These are phyloP conservation scores for Entomortierella parvispora DNA, from an alignment of 192 early-diverging fungal genomes.

Conservation along the genomic window DNA sequence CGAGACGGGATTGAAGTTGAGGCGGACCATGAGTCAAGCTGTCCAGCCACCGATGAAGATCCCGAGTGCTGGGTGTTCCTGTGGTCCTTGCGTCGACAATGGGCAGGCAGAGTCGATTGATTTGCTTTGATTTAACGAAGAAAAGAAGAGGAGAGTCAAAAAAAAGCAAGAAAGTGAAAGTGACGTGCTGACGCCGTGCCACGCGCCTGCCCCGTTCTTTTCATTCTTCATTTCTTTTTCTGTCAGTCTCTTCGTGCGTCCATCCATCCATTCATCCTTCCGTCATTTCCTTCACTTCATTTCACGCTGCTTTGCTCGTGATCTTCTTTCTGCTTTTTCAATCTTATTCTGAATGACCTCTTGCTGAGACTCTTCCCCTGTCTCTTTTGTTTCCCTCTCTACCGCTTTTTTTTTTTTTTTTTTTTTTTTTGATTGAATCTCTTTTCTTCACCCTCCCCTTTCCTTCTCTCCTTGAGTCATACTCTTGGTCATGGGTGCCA, in stretches of 20 bases:
- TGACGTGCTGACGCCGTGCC: background rate
- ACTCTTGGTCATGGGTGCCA: constrained; percentile 26
- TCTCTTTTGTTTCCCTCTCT: background rate
- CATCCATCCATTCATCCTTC: background rate
- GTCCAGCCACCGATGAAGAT: too few species aligned
- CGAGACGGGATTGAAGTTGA: constrained; percentile 1
- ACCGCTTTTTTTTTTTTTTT: constrained; percentile 3
- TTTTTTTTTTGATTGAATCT: background rate
- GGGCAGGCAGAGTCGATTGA: too few species aligned
- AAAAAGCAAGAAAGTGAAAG: too few species aligned
- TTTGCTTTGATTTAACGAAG: too few species aligned
- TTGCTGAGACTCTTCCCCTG: background rate
- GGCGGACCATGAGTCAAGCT: background rate
- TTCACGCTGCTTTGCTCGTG: background rate
- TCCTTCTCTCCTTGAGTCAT: background rate
- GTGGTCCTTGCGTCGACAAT: too few species aligned
- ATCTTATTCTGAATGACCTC: constrained; percentile 35
- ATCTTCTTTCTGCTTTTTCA: background rate
- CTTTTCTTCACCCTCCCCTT: background rate
- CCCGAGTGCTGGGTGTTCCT: too few species aligned
- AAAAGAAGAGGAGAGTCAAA: too few species aligned
- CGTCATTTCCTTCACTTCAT: background rate
- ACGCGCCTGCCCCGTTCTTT: background rate
- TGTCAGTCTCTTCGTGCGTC: background rate
- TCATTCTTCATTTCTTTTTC: constrained; percentile 3